phyloP scores from a whole-genome alignment of 192 early-diverging fungal species.

The Linnemannia exigua region DNA sequence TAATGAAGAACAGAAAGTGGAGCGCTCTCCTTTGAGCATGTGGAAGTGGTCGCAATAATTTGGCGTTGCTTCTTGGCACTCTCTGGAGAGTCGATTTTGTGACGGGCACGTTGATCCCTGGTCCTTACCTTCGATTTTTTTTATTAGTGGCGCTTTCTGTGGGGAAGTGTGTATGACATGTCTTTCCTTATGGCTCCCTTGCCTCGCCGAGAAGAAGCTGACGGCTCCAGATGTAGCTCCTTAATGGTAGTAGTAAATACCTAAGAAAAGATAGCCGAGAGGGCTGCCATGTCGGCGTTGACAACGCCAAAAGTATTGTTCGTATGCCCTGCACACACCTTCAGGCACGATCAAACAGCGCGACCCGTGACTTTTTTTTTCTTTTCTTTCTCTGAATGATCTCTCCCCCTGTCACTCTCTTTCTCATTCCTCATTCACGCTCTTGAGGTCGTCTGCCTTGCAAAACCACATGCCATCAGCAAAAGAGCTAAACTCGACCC shows the following conservation, averaged over 20 bases:
- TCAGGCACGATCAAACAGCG: no score
- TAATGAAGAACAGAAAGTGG: background rate
- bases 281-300: no score
- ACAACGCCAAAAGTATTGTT: no score
- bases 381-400: background rate
- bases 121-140: background rate
- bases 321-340: no score
- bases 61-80: background rate
- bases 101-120: background rate
- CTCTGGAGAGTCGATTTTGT: background rate
- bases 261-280: no score
- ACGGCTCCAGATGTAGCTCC: no score
- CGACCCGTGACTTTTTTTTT: conserved; percentile 1
- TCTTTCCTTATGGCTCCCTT: no score
- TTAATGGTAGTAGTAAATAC: no score
- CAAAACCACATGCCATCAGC: conserved; percentile 17
- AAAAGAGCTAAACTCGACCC: background rate
- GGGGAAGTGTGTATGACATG: no score
- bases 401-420: background rate
- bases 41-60: background rate
- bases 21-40: no score
- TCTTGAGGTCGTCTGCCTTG: no score
- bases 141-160: conserved; percentile 1
- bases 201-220: no score
- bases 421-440: background rate